Conservation (phyloP, 2,329 filamentous ascomycete species). For the Ceratocystis destructans region DNA sequence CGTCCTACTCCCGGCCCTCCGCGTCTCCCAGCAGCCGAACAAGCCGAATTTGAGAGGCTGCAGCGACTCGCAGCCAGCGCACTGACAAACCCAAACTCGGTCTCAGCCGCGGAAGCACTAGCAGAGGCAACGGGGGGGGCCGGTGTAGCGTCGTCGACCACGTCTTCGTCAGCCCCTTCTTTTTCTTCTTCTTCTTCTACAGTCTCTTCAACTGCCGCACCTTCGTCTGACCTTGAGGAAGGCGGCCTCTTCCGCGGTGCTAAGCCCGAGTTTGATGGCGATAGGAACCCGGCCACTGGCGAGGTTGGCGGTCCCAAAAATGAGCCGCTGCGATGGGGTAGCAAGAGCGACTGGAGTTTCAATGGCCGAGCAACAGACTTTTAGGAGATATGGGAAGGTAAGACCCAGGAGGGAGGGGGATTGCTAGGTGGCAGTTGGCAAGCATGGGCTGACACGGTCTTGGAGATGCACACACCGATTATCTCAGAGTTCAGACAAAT, state of each 20-base stretch:
- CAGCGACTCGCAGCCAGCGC: conserved; percentile 48
- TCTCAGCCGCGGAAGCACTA: conserved; percentile 20
- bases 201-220: conserved; percentile 22
- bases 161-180: background rate
- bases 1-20: conserved; percentile 59
- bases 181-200: conserved; percentile 18
- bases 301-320: conserved; percentile 97
- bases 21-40: conserved; percentile 73
- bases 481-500: too few relatives aligned
- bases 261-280: conserved; percentile 82
- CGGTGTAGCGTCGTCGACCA: conserved; percentile 20
- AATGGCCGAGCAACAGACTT: conserved; percentile 95
- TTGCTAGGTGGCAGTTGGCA: too few relatives aligned
- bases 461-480: too few relatives aligned
- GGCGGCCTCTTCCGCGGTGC: conserved; percentile 62
- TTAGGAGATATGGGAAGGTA: conserved; percentile 24
- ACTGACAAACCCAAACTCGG: conserved; percentile 27
- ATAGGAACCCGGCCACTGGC: conserved; percentile 82
- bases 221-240: conserved; percentile 35
- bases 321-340: conserved; percentile 81
- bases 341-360: conserved; percentile 69
- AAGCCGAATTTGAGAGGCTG: conserved; percentile 79
- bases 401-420: background rate
- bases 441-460: too few relatives aligned
- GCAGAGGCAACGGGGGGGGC: conserved; percentile 23